A percentile compares a stretch with the other conserved stretches of the same genome.
phyloP scores from a whole-genome alignment of 495 filamentous ascomycete species.

The Poronia punctata region DNA sequence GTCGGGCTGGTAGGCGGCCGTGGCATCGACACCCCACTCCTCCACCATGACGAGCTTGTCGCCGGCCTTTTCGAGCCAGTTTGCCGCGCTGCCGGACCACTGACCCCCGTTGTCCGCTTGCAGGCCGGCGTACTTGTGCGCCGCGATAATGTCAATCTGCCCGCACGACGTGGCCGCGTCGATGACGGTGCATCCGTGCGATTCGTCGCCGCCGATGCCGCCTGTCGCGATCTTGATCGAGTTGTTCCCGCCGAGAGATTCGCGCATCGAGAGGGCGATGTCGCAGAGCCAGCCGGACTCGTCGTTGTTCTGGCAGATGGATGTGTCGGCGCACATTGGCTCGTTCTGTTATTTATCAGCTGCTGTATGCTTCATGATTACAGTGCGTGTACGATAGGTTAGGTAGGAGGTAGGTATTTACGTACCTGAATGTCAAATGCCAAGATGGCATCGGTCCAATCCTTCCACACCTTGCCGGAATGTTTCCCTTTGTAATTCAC shows the following conservation, averaged over 20 bases:
- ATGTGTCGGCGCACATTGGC: conserved; percentile 22
- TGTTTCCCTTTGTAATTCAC: conserved; percentile 24
- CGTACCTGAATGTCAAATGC: conserved; percentile 28
- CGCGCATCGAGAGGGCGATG: conserved; percentile 19
- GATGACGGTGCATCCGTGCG: conserved; percentile 18
- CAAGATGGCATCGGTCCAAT: conserved; percentile 30
- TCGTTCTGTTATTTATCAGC: conserved; percentile 24
- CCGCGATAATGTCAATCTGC: conserved; percentile 19
- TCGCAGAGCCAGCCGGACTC: conserved; percentile 28
- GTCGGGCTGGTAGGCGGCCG: conserved; percentile 5
- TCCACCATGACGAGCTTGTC: conserved; percentile 23
- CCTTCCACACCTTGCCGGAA: conserved; percentile 28
- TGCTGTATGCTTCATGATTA: background rate
- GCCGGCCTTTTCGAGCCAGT: conserved; percentile 11
- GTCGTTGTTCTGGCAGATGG: conserved; percentile 18
- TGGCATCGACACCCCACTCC: conserved; percentile 21
- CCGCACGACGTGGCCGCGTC: conserved; percentile 15
- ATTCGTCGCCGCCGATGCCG: conserved; percentile 22
- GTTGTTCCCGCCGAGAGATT: conserved; percentile 11
- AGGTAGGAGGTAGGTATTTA: no score
- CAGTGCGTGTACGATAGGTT: background rate
- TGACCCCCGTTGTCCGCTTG: conserved; percentile 10
- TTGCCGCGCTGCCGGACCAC: conserved; percentile 10
- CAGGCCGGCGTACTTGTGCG: conserved; percentile 22
- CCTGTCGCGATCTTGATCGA: conserved; percentile 23